Base-by-base conservation (phyloP, 192 early-diverging fungal genomes). In the Rhizoclosmatium sp. region DNA sequence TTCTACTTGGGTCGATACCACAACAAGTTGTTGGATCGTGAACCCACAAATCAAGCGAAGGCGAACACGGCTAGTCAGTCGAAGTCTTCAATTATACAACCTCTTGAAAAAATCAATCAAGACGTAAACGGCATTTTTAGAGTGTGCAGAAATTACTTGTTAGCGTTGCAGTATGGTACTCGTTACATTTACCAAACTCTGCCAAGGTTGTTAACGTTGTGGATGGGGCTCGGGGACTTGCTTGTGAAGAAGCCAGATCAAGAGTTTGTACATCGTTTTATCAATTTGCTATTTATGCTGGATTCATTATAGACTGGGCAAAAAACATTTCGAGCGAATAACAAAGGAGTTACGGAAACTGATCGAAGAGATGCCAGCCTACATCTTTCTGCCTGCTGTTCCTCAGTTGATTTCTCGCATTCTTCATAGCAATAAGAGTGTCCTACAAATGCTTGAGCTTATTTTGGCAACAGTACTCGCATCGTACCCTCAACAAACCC, bases 371-470 rank as follows among this genome's bases (percentile, higher is more conserved):
- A 80, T 93, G 47, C 94, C 92, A 2, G 84, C 90, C 16, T 93
- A 91, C 77, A 81, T 91, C 71, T 94, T 95, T 65, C 69, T 96
- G 51, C 92, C 92, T 0, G 93, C 93, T 3, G 87, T 97, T 48
- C 92, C 95, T 12, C 96, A 97, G 83, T 87, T 97, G 47, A 89
- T 93, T n/a, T 95, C 95, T 44, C 85, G 95, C 0, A 94, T 97
- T 59, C 90, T 91, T 72, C 96, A 97, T 62, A 81, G 79, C 46
- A 92, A 95, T 79, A 67, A 81, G 21, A 83, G 87, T 16, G 93
- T 95, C 42, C 90, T 91, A 69, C 69, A 78, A 14, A 83, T 93
- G 4, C 80, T 97, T 3, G 92, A 95, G 78, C 73, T 77, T 41
- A 93, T 97, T 42, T 84, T 96, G 3, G 78, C 91, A 45, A 85